Conservation (phyloP, 768 basidiomycete genomes). For the Artomyces pyxidatus region DNA sequence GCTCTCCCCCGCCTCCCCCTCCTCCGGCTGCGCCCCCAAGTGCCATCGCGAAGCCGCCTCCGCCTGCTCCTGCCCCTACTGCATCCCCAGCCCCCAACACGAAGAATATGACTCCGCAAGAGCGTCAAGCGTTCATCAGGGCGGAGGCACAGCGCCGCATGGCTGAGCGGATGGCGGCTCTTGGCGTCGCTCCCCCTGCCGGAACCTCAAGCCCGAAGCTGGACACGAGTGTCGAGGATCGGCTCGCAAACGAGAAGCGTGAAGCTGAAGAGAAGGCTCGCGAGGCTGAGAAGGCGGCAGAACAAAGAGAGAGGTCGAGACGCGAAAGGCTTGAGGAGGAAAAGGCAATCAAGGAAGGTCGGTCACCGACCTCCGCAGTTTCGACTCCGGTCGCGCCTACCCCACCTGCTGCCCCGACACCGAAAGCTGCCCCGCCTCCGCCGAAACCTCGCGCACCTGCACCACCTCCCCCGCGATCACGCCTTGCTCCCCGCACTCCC, state of each 20-base stretch:
- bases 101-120: constrained; percentile 79
- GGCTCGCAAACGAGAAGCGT: constrained; percentile 77
- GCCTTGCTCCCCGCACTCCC: constrained; percentile 26
- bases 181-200: constrained; percentile 55
- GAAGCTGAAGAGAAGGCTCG: constrained; percentile 85
- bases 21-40: constrained; percentile 39
- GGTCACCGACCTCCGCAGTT: constrained; percentile 26
- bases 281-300: constrained; percentile 72
- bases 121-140: constrained; percentile 69
- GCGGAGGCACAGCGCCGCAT: constrained; percentile 78
- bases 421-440: constrained; percentile 29
- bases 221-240: constrained; percentile 77
- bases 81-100: constrained; percentile 51
- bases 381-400: constrained; percentile 23
- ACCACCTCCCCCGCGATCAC: constrained; percentile 32
- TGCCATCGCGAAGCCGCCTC: constrained; percentile 33
- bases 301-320: constrained; percentile 68
- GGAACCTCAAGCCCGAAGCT: constrained; percentile 38
- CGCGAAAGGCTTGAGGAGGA: constrained; percentile 70
- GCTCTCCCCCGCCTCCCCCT: constrained; percentile 39
- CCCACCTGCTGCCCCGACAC: constrained; percentile 15
- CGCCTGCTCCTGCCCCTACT: constrained; percentile 43
- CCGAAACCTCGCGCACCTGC: constrained; percentile 27
- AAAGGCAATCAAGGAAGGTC: constrained; percentile 50
- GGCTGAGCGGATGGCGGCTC: constrained; percentile 74